phyloP scores from a whole-genome alignment of 805 yeast species.

The Metschnikowia matae region DNA sequence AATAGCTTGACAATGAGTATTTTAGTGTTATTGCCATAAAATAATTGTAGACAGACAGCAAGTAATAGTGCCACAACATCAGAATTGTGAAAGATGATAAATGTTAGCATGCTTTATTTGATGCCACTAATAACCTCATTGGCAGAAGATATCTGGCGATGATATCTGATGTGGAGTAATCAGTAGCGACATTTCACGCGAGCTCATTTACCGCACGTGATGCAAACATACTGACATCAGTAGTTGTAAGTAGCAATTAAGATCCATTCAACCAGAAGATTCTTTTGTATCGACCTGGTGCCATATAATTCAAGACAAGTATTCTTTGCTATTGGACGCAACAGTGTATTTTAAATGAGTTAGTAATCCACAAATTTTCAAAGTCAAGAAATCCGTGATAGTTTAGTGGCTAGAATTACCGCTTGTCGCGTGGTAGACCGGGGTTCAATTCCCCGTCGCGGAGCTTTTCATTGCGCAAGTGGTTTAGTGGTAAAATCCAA shows the following conservation, averaged over 20 bases:
- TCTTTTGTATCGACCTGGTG: too few relatives aligned
- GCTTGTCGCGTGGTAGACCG: conserved; percentile 26
- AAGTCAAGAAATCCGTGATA: conserved; percentile 16
- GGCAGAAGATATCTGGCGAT: not conserved
- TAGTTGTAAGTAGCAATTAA: not conserved
- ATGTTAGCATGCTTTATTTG: conserved; percentile 9
- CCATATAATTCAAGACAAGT: too few relatives aligned
- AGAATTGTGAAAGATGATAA: conserved; percentile 19
- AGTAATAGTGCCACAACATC: conserved; percentile 17
- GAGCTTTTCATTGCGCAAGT: conserved; percentile 17
- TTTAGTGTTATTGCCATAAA: conserved; percentile 10
- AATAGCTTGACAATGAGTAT: conserved; percentile 16
- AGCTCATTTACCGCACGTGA: not conserved
- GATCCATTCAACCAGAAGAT: too few relatives aligned
- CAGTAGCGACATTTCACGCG: not conserved
- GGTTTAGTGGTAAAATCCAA: conserved; percentile 22
- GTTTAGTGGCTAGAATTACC: conserved; percentile 25
- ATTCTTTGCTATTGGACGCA: too few relatives aligned
- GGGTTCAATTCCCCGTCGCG: conserved; percentile 26
- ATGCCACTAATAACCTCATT: not conserved
- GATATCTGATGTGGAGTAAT: not conserved
- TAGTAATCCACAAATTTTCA: not conserved
- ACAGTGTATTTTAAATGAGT: too few relatives aligned
- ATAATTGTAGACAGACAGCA: conserved; percentile 15
- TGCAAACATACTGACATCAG: not conserved